These are phyloP conservation scores for Colletotrichum caudatum DNA, from an alignment of 2,329 filamentous ascomycete species.

Conservation along the genomic window DNA sequence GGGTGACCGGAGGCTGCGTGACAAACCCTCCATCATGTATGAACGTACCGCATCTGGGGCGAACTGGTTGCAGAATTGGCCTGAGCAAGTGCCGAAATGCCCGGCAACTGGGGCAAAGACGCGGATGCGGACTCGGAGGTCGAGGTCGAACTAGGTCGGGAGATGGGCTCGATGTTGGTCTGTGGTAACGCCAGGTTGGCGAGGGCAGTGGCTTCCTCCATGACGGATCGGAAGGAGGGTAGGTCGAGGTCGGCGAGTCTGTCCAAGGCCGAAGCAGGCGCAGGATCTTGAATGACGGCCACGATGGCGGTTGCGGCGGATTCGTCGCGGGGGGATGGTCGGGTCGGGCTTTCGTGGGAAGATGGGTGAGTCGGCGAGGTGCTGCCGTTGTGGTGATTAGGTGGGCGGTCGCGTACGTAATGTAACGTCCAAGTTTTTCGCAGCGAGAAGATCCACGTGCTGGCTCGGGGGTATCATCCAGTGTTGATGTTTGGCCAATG, in stretches of 20 bases:
- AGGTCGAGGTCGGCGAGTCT: conserved; percentile 17
- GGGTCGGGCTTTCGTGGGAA: conserved; percentile 5
- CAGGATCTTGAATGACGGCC: conserved; percentile 27
- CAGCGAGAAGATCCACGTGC: conserved; percentile 7
- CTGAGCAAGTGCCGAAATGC: conserved; percentile 59
- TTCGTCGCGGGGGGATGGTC: conserved; percentile 5
- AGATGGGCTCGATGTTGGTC: conserved; percentile 56
- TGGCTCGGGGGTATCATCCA: conserved; percentile 11
- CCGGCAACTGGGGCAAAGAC: conserved; percentile 60
- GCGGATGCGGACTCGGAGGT: conserved; percentile 46
- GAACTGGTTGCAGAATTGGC: conserved; percentile 55
- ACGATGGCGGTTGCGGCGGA: conserved; percentile 23
- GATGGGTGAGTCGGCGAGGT: neutral
- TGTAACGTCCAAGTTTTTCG: conserved; percentile 8
- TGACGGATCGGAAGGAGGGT: conserved; percentile 46
- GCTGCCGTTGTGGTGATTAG: conserved; percentile 13
- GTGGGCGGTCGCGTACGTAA: neutral
- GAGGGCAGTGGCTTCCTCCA: conserved; percentile 58
- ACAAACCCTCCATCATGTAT: neutral
- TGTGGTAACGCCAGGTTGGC: conserved; percentile 45
- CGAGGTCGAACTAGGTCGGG: conserved; percentile 63
- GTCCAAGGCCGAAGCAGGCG: conserved; percentile 26
- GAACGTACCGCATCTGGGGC: conserved; percentile 61
- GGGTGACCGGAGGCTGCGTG: neutral
- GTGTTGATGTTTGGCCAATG: conserved; percentile 11